Percentiles rank a stretch among this genome's conserved stretches.
Evolutionary conservation across 768 basidiomycete genomes (phyloP).

Genomic region (Podaxis sp.): DNA sequence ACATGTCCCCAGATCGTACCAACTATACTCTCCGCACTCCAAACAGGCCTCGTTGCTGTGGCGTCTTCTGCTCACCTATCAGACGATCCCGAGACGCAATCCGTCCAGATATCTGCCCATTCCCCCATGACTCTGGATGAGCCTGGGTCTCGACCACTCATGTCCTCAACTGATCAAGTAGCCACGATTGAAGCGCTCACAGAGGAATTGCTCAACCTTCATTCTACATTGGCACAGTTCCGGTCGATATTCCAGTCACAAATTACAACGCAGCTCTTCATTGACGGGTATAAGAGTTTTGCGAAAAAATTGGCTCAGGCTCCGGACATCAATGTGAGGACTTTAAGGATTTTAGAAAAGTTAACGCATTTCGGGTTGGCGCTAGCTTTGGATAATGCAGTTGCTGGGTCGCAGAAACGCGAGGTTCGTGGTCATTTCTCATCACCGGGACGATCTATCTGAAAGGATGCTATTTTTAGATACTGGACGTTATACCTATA

Average conservation of each 20-base stretch:
- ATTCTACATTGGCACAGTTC: conserved; percentile 61
- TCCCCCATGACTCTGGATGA: background rate
- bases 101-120: conserved; percentile 1
- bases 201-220: conserved; percentile 66
- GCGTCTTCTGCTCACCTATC: conserved; percentile 30
- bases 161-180: conserved; percentile 13
- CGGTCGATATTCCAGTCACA: conserved; percentile 72
- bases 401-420: conserved; percentile 63
- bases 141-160: background rate
- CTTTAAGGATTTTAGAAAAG: conserved; percentile 61
- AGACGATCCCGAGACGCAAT: conserved; percentile 26
- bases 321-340: conserved; percentile 35
- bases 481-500: conserved; percentile 53
- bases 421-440: conserved; percentile 42
- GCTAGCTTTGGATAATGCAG: conserved; percentile 59
- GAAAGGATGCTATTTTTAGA: conserved; percentile 25
- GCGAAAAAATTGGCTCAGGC: conserved; percentile 36
- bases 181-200: conserved; percentile 55
- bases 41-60: conserved; percentile 43
- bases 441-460: background rate
- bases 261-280: conserved; percentile 60
- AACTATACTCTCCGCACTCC: conserved; percentile 66
- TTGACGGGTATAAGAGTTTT: conserved; percentile 60
- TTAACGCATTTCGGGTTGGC: conserved; percentile 65
- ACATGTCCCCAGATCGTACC: conserved; percentile 68